Evolutionary conservation across 2,329 filamentous ascomycete species (phyloP).

Genomic region (Colletotrichum gigasporum): DNA sequence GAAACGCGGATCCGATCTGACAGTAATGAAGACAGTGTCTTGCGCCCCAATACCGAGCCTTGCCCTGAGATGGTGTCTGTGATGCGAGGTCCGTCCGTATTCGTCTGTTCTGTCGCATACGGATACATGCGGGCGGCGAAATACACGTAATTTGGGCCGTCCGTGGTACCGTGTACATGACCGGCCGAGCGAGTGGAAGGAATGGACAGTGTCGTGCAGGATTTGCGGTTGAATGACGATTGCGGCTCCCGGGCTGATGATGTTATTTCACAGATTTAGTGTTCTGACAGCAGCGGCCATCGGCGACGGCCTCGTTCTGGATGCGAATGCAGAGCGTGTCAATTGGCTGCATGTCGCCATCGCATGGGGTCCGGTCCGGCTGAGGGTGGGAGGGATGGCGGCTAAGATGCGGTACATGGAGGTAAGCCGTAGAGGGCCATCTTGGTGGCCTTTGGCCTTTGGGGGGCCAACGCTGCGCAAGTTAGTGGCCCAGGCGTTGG

Average conservation of each 20-base stretch:
- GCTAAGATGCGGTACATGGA: not conserved
- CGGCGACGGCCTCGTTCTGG: not conserved
- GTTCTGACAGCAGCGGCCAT: slow-evolving; percentile 12
- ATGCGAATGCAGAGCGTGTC: not conserved
- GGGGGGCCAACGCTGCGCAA: not conserved
- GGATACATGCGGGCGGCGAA: not conserved
- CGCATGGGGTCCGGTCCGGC: not conserved
- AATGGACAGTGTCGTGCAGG: not conserved
- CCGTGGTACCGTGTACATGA: not conserved
- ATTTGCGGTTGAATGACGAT: not conserved
- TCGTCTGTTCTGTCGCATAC: slow-evolving; percentile 16
- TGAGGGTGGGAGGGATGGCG: not conserved
- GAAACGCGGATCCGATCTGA: too few species aligned
- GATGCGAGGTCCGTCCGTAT: slow-evolving; percentile 17
- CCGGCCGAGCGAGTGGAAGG: too few species aligned
- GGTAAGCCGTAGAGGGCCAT: too few species aligned
- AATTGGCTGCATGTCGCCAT: slow-evolving; percentile 24
- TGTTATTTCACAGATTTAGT: slow-evolving; percentile 2
- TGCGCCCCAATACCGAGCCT: not conserved
- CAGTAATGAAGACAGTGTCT: too few species aligned
- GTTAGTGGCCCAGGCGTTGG: not conserved
- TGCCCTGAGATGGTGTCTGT: not conserved
- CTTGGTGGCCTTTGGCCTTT: too few species aligned
- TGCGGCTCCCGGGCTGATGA: slow-evolving; percentile 1
- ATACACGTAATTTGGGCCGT: not conserved